These are phyloP conservation scores for Thelonectria discophora DNA, from an alignment of 2,329 filamentous ascomycete species.

Conservation along the genomic window DNA sequence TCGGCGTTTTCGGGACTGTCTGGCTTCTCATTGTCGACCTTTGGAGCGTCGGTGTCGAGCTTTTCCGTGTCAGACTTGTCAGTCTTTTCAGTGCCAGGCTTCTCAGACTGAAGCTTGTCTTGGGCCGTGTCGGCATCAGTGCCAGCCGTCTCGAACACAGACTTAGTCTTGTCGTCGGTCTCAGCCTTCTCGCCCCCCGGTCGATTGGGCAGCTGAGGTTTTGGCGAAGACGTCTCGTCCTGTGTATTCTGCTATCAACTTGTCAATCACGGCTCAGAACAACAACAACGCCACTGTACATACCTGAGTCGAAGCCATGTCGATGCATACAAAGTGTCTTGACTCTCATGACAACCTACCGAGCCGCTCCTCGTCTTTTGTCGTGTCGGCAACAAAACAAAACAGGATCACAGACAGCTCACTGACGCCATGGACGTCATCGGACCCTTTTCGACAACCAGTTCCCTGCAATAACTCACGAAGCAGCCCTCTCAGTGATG, in stretches of 20 bases:
- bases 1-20: neutral
- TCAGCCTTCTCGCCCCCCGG: conserved; percentile 1
- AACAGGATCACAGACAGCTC: conserved; percentile 32
- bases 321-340: neutral
- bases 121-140: neutral
- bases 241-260: conserved; percentile 25
- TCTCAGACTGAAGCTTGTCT: neutral
- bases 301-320: conserved; percentile 34
- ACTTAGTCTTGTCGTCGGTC: neutral
- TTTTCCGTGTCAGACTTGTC: too few species aligned
- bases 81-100: conserved; percentile 1
- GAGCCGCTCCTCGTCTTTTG: conserved; percentile 32
- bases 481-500: too few species aligned
- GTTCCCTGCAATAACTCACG: conserved; percentile 28
- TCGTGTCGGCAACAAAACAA: conserved; percentile 29
- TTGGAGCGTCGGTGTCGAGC: too few species aligned
- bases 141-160: too few species aligned
- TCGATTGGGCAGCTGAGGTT: conserved; percentile 19
- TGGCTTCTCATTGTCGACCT: neutral
- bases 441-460: conserved; percentile 28
- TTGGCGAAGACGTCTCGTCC: conserved; percentile 23
- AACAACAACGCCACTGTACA: neutral
- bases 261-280: conserved; percentile 1
- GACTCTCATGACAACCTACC: neutral
- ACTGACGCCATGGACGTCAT: conserved; percentile 44